phyloP scores from a whole-genome alignment of 257 asterid genomes.

The Fraxinus anomala region DNA sequence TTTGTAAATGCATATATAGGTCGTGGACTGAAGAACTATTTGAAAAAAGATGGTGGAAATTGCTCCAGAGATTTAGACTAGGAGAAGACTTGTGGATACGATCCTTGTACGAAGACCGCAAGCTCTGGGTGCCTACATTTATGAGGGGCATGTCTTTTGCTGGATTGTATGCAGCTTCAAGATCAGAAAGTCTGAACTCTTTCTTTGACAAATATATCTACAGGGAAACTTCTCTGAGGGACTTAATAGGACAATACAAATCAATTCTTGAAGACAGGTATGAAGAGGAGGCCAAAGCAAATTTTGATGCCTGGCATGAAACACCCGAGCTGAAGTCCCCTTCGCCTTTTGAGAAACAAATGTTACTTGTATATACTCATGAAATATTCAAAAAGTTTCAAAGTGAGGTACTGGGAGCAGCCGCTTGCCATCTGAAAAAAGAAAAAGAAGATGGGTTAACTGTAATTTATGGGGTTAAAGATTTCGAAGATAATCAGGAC shows the following conservation, averaged over 20 bases:
- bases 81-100: constrained; percentile 77
- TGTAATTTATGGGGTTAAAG: constrained; percentile 62
- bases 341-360: constrained; percentile 89
- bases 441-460: constrained; percentile 60
- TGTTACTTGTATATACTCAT: constrained; percentile 68
- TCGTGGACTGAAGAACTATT: constrained; percentile 72
- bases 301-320: constrained; percentile 95
- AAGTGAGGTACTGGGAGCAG: constrained; percentile 84
- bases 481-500: constrained; percentile 62
- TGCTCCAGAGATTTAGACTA: constrained; percentile 65
- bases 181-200: constrained; percentile 70
- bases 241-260: constrained; percentile 59
- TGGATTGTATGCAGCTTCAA: constrained; percentile 61
- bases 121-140: constrained; percentile 79
- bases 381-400: constrained; percentile 87
- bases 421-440: constrained; percentile 89
- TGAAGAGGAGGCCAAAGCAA: constrained; percentile 90
- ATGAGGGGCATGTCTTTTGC: constrained; percentile 70
- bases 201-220: constrained; percentile 70
- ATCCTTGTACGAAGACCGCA: constrained; percentile 64
- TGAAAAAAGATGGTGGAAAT: constrained; percentile 87
- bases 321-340: constrained; percentile 88
- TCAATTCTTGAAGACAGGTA: constrained; percentile 68
- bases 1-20: constrained; percentile 68
- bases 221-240: constrained; percentile 63